Conservation (phyloP, 768 basidiomycete species). For the Boletus reticuloceps region DNA sequence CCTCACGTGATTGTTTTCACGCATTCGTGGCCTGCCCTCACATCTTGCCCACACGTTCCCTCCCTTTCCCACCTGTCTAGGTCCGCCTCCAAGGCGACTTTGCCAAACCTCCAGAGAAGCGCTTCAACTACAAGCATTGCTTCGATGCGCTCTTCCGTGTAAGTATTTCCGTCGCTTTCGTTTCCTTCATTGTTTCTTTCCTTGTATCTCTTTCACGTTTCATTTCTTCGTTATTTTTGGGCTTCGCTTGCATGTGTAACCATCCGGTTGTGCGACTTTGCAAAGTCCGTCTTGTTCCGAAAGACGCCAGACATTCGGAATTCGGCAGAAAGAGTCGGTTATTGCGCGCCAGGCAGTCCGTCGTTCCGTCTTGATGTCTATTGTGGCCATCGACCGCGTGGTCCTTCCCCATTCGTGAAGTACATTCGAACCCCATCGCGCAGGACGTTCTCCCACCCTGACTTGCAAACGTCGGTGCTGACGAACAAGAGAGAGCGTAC, state of each 20-base stretch:
- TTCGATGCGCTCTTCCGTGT: conserved; percentile 86
- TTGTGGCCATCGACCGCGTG: background rate
- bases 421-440: background rate
- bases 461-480: background rate
- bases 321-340: background rate
- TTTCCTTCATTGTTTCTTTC: background rate
- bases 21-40: background rate
- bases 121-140: conserved; percentile 88
- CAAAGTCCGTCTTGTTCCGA: conserved; percentile 7
- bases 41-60: background rate
- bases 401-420: background rate
- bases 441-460: background rate
- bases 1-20: conserved; percentile 19
- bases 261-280: background rate
- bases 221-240: background rate
- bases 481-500: background rate
- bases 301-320: background rate
- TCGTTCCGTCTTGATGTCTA: background rate
- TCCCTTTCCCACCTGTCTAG: conserved; percentile 20
- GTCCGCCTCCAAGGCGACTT: conserved; percentile 89
- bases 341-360: background rate
- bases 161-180: conserved; percentile 33
- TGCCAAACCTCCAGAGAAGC: conserved; percentile 83
- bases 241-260: background rate
- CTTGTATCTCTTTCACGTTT: background rate